Base-by-base conservation (phyloP, 768 basidiomycete genomes). In the Russula emetica region DNA sequence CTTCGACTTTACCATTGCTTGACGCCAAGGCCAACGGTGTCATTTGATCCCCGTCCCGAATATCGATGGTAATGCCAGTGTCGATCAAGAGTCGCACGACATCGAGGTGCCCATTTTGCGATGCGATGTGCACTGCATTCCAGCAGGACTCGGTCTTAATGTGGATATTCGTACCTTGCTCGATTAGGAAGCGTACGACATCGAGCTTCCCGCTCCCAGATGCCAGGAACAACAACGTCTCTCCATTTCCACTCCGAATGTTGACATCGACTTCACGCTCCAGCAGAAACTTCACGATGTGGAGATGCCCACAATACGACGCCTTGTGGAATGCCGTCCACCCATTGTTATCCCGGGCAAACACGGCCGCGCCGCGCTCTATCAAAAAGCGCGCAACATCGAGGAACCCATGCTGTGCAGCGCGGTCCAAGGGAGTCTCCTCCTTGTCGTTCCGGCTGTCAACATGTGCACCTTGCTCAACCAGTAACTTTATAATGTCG, bases 11-110 rank as follows among this genome's bases (percentile, higher is more conserved):
- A 2, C 50, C 50, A 0, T 40, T 7, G 7, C 0, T 4, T 20
- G 50, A 60, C 5, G 59, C 59, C 38, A 60, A 26, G 24, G 26
- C 18, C 36, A 60, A 52, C 10, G 59, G 38, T 3, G 50, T 42
- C 8, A 7, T 11, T 45, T 38, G 14, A 18, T 8, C 8, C 1
- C 11, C 26, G 14, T 22, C 30, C 11, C 13, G 58, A 18, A 38
- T 49, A 22, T 42, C 26, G 26, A 60, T 26, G 3, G 36, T 11
- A 22, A 26, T 22, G 14, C 58, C 58, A 6, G 9, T 26, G 24
- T 40, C 50, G 11, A 60, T 26, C 5, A 60, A 42, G 2, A 52
- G 18, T 36, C 22, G 60, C 7, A 38, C 60, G 28, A 55, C 9
- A 16, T 45, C 42, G 4, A 55, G 42, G 36, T 55, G 42, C 3